Base-by-base conservation (phyloP, 164 flowering plant species). In the Buxus sempervirens region DNA sequence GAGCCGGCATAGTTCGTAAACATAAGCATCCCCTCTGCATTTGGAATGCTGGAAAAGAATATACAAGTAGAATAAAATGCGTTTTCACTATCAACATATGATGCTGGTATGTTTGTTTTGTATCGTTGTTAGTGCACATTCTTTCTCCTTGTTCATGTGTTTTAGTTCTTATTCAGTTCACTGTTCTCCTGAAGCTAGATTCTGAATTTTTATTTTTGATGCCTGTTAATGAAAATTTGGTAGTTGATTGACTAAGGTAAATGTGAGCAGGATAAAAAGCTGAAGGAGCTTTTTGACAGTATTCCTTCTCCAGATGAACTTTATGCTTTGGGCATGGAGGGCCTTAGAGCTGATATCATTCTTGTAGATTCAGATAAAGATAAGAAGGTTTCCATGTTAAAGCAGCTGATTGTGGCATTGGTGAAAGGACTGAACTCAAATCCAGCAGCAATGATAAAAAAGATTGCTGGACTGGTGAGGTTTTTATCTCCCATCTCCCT, bases 391-490 rank as follows among this genome's bases (percentile, higher is more conserved):
- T 81, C 85, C 20, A 87, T 85, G 97, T 79, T 95, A 68, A 92
- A 93, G 87, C 94, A 92, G 72, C 83, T 92, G 54, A 87, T 81
- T 68, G 76, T 81, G 64, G 77, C 95, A 57, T 75, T 87, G 53
- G 98, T 87, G 67, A 89, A 82, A 79, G 98, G 98, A 69, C 72
- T 87, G 70, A 85, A 80, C 75, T 82, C 96, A 65, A 88, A 89
- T 78, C 91, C 96, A 63, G 90, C 97, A 64, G 85, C 94, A 58
- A 76, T 89, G 77, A 87, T 92, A 12, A 95, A 90, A 73, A 95
- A 92, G 77, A 92, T 95, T 70, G 97, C 99, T 41, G 96, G 84
- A 80, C 69, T 92, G 86, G 99, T 95, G 76, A 80, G 5, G 88
- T 67, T 51, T n/a, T 61, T 64, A n/a, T n/a, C n/a, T n/a, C n/a